Conservation (phyloP, 768 basidiomycete genomes). For the Serpula lacrymans region DNA sequence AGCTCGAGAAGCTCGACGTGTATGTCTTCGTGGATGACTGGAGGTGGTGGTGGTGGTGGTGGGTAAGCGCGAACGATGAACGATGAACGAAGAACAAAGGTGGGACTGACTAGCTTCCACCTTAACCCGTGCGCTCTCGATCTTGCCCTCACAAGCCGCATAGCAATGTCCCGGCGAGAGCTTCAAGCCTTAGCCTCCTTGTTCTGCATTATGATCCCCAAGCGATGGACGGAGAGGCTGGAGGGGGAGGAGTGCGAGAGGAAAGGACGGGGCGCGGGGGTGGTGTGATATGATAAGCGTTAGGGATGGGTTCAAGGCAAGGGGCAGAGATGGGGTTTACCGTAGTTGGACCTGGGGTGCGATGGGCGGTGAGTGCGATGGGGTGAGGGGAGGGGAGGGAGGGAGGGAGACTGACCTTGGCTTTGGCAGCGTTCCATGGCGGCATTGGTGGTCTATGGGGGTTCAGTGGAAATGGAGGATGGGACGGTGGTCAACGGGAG, state of each 20-base stretch:
- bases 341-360: conserved; percentile 44
- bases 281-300: too few relatives aligned
- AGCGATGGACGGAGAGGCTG: conserved; percentile 81
- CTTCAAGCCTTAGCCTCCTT: conserved; percentile 80
- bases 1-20: conserved; percentile 87
- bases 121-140: conserved; percentile 83
- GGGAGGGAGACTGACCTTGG: conserved; percentile 38
- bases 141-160: conserved; percentile 72
- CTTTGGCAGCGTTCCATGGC: conserved; percentile 62
- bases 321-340: conserved; percentile 23
- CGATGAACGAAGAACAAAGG: conserved; percentile 7
- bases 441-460: conserved; percentile 36
- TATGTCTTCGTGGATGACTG: conserved; percentile 83
- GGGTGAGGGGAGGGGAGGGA: not conserved
- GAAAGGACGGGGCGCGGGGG: conserved; percentile 1
- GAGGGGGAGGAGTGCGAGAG: conserved; percentile 7
- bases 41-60: not conserved
- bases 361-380: conserved; percentile 1
- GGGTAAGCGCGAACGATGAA: conserved; percentile 2
- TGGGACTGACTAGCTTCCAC: conserved; percentile 70
- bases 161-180: conserved; percentile 76
- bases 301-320: conserved; percentile 2
- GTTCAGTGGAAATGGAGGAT: not conserved
- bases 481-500: conserved; percentile 1
- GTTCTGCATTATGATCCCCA: conserved; percentile 88